phyloP scores from a whole-genome alignment of 1,139 yeast species.

The Yamadazyma siamensis region DNA sequence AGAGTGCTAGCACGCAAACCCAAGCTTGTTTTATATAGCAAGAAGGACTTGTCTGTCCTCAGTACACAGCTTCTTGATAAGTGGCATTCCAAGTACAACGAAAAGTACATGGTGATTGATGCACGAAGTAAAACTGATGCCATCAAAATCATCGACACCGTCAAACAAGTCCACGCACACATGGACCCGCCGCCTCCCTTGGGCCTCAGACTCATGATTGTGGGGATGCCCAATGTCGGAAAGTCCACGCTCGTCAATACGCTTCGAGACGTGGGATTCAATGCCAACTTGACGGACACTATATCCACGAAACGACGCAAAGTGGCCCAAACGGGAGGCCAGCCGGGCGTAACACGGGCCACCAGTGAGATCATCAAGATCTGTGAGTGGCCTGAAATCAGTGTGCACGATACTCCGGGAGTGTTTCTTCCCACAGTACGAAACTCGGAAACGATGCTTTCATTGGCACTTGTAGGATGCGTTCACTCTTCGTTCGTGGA shows the following conservation, averaged over 20 bases:
- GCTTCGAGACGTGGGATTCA: constrained; percentile 54
- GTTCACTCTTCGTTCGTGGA: constrained; percentile 71
- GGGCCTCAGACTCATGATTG: constrained; percentile 72
- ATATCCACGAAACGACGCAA: constrained; percentile 45
- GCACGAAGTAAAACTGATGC: constrained; percentile 54
- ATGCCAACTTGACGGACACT: constrained; percentile 10
- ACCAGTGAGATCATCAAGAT: constrained; percentile 77
- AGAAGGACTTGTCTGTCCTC: constrained; percentile 50
- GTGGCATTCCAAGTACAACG: constrained; percentile 54
- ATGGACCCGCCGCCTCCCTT: constrained; percentile 74
- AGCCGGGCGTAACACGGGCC: constrained; percentile 85
- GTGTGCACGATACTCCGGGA: constrained; percentile 90
- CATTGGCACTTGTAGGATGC: constrained; percentile 72
- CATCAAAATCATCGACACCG: constrained; percentile 43
- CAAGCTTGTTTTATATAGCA: constrained; percentile 64
- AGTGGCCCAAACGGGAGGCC: constrained; percentile 84
- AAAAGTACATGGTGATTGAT: constrained; percentile 59
- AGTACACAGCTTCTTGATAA: constrained; percentile 32
- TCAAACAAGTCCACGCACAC: constrained; percentile 40
- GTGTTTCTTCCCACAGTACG: constrained; percentile 77
- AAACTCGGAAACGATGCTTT: constrained; percentile 68
- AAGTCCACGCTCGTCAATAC: constrained; percentile 86
- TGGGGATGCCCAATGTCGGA: constrained; percentile 98
- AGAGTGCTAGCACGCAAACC: constrained; percentile 57
- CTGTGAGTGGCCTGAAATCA: constrained; percentile 59